A percentile compares a stretch with the other conserved stretches of the same genome.
Conservation (phyloP, 768 basidiomycete genomes). For the Tricholoma sp. region DNA sequence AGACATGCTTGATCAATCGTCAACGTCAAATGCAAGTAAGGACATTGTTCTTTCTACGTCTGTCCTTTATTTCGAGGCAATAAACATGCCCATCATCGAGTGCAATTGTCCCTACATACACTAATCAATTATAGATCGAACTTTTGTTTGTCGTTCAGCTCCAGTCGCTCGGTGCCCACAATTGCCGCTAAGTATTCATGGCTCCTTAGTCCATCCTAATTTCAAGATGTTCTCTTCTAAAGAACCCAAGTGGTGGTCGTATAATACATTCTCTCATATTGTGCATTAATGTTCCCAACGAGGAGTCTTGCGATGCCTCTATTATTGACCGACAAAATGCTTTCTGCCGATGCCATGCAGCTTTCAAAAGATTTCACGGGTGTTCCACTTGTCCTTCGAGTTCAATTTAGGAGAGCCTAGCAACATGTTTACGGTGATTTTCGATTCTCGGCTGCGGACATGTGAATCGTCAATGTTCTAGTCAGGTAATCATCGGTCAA, state of each 20-base stretch:
- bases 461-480: conserved; percentile 57
- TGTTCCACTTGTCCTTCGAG: no score
- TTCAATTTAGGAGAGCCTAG: conserved; percentile 22
- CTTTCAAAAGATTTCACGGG: conserved; percentile 37
- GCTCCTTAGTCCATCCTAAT: conserved; percentile 7
- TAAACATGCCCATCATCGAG: no score
- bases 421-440: conserved; percentile 54
- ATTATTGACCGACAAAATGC: conserved; percentile 65
- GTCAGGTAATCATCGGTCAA: conserved; percentile 65
- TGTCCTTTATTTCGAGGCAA: no score
- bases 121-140: no score
- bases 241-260: no score
- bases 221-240: conserved; percentile 6
- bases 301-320: conserved; percentile 15
- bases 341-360: conserved; percentile 44
- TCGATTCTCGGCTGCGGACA: conserved; percentile 62
- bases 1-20: background rate
- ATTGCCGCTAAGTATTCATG: background rate
- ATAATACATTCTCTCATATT: no score
- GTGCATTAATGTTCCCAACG: background rate
- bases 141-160: conserved; percentile 10
- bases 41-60: no score
- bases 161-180: conserved; percentile 9
- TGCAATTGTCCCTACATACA: background rate
- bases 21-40: background rate